Evolutionary conservation across 2,329 filamentous ascomycete genomes (phyloP).

Genomic region (Phyllosticta citribraziliensis): DNA sequence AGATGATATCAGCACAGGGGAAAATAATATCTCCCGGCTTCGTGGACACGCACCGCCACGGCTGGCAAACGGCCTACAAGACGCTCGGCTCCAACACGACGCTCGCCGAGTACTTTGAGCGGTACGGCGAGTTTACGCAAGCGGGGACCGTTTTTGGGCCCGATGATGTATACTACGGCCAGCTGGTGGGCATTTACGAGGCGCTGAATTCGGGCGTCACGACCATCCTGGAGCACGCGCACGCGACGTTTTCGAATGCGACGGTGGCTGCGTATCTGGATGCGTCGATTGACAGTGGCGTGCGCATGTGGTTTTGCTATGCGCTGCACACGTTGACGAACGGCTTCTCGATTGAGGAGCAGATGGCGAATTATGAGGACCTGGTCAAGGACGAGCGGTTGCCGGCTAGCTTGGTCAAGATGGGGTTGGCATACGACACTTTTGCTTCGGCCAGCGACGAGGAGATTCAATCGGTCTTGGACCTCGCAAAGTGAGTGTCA

Average conservation of each 20-base stretch:
- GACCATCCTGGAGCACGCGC: constrained; percentile 42
- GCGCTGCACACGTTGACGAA: constrained; percentile 28
- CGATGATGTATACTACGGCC: constrained; percentile 18
- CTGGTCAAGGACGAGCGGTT: constrained; percentile 3
- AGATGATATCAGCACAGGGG: constrained; percentile 36
- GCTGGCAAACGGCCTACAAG: constrained; percentile 45
- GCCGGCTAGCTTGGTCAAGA: constrained; percentile 7
- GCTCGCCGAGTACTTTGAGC: constrained; percentile 7
- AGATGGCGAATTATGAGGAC: constrained; percentile 10
- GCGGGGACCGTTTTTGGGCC: constrained; percentile 11
- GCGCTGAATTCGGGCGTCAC: constrained; percentile 44
- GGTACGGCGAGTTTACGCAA: constrained; percentile 9
- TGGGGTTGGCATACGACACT: constrained; percentile 12
- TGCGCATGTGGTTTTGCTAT: constrained; percentile 36
- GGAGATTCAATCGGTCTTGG: constrained; percentile 3
- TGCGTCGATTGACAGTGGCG: constrained; percentile 40
- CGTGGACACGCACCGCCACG: constrained; percentile 44
- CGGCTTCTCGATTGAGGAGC: constrained; percentile 7
- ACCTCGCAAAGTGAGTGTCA: constrained; percentile 1
- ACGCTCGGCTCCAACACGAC: constrained; percentile 44
- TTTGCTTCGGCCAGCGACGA: constrained; percentile 11
- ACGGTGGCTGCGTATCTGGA: constrained; percentile 36
- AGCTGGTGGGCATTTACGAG: constrained; percentile 36
- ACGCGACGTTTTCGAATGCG: constrained; percentile 37
- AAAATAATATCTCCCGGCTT: constrained; percentile 48